Conservation (phyloP, 139 green algal genomes). For the Chlamydomonas sp. region DNA sequence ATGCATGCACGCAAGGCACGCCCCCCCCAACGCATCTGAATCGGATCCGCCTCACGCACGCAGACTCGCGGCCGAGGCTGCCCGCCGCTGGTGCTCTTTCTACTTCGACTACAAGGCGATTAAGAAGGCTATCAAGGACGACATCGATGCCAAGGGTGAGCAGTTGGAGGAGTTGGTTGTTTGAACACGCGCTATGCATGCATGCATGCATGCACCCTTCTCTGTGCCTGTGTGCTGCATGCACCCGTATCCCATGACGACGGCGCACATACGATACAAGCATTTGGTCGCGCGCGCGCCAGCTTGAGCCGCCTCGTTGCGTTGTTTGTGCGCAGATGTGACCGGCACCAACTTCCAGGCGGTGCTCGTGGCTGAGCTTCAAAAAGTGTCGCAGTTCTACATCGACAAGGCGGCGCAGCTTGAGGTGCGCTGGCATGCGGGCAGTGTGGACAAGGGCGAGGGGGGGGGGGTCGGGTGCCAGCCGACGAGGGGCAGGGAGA, state of each 20-base stretch:
- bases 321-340: constrained; percentile 47
- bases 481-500: too few species aligned
- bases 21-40: too few species aligned
- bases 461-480: too few species aligned
- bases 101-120: constrained; percentile 67
- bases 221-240: background rate
- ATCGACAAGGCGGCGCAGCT: constrained; percentile 40
- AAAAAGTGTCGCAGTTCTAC: constrained; percentile 57
- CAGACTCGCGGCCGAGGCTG: constrained; percentile 39
- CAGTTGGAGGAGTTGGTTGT: background rate
- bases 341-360: constrained; percentile 34
- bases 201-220: background rate
- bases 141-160: constrained; percentile 38
- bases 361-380: constrained; percentile 45
- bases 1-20: too few species aligned
- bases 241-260: too few species aligned
- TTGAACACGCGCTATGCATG: background rate
- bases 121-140: constrained; percentile 58
- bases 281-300: too few species aligned
- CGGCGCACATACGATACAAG: too few species aligned
- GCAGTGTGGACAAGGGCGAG: too few species aligned
- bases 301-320: background rate
- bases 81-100: constrained; percentile 26
- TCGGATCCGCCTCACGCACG: too few species aligned
- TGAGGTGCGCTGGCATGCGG: constrained; percentile 26